phyloP scores from a whole-genome alignment of 306 rosid genomes.

The Lathyrus sativus region DNA sequence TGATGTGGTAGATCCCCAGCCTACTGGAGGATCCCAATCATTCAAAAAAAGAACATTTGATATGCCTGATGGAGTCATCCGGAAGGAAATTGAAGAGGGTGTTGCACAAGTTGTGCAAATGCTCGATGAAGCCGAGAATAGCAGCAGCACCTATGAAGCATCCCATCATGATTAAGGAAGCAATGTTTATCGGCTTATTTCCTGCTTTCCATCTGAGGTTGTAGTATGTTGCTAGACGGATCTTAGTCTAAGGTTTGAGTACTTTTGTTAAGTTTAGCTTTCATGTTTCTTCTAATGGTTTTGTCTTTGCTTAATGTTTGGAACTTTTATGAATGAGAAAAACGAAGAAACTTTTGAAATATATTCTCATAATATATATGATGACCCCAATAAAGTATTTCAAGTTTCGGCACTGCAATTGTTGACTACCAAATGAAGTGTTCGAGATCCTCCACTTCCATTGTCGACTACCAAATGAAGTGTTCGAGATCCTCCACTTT shows the following conservation, averaged over 20 bases:
- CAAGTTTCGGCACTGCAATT: too few species aligned
- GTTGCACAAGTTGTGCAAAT: conserved; percentile 80
- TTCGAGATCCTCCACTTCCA: too few species aligned
- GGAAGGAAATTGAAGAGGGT: conserved; percentile 83
- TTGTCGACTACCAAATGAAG: too few species aligned
- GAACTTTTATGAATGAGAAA: conserved; percentile 15
- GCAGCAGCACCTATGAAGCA: conserved; percentile 47
- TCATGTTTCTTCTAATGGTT: conserved; percentile 32
- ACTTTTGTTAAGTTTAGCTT: conserved; percentile 29
- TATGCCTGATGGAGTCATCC: conserved; percentile 75
- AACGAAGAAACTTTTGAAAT: too few species aligned
- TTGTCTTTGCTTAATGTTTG: conserved; percentile 31
- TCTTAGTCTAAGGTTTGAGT: conserved; percentile 33
- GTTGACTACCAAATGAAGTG: too few species aligned
- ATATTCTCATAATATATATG: too few species aligned
- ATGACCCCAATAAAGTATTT: too few species aligned
- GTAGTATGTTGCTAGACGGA: conserved; percentile 44
- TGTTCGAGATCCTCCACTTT: too few species aligned
- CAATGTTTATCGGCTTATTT: conserved; percentile 21
- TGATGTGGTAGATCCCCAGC: conserved; percentile 87
- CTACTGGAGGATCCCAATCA: conserved; percentile 64
- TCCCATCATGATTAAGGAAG: conserved; percentile 38
- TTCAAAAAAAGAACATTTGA: conserved; percentile 80
- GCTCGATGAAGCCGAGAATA: conserved; percentile 68
- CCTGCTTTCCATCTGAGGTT: conserved; percentile 28